A percentile compares a stretch with the other conserved stretches of the same genome.
phyloP scores from a whole-genome alignment of 352 stramenopile species.

The Phytopythium boreale region DNA sequence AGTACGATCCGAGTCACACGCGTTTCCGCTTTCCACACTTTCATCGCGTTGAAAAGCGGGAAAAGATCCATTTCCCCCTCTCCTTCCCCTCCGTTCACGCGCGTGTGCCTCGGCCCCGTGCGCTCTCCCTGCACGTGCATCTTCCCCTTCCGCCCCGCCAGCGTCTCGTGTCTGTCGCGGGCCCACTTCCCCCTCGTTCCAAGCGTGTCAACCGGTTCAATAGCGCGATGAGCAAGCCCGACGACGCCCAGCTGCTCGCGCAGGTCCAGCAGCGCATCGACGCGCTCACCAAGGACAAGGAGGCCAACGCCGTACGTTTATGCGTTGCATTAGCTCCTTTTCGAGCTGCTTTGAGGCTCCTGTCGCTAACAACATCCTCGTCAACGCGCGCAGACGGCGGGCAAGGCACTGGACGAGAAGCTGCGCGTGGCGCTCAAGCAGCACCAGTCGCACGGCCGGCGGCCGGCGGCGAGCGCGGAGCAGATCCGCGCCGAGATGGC shows the following conservation, averaged over 20 bases:
- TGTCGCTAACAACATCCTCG: too few relatives aligned
- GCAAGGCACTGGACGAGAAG: constrained; percentile 76
- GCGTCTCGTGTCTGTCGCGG: not conserved
- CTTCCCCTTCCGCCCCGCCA: not conserved
- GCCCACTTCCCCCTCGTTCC: not conserved
- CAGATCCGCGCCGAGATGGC: constrained; percentile 55
- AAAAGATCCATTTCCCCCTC: not conserved
- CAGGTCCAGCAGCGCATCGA: constrained; percentile 52
- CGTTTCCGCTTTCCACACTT: not conserved
- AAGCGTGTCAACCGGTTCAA: not conserved
- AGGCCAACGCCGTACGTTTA: constrained; percentile 38
- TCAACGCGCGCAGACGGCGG: constrained; percentile 17
- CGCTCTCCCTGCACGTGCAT: not conserved
- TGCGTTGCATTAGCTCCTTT: too few relatives aligned
- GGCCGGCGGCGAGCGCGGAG: constrained; percentile 48
- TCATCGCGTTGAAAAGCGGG: too few relatives aligned
- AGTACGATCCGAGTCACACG: not conserved
- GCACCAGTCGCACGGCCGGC: constrained; percentile 36
- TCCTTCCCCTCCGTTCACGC: not conserved
- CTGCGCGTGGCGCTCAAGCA: constrained; percentile 65
- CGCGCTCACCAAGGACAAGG: constrained; percentile 29
- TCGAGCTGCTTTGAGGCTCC: too few relatives aligned
- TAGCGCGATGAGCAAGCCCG: constrained; percentile 25
- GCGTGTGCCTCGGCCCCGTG: not conserved
- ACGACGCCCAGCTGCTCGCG: constrained; percentile 42